A percentile compares a stretch with the other conserved stretches of the same genome.
phyloP scores from a whole-genome alignment of 139 green algal species.

The Chlorella vulgaris region DNA sequence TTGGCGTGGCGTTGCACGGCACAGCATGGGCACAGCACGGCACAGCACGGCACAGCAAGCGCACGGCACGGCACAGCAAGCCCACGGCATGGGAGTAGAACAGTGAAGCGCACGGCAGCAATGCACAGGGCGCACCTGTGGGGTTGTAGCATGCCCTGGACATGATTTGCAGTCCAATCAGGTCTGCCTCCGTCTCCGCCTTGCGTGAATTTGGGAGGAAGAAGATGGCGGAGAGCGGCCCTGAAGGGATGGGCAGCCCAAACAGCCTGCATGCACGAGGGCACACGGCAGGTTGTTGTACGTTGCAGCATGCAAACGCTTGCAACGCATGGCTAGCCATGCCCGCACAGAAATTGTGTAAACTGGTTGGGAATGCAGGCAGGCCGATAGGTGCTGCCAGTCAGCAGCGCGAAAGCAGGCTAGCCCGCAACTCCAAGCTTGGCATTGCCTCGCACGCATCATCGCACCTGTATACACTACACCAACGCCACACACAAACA shows the following conservation, averaged over 20 bases:
- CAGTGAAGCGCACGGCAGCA: background rate
- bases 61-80: no score
- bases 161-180: conserved; percentile 68
- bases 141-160: conserved; percentile 4
- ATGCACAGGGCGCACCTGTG: background rate
- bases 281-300: background rate
- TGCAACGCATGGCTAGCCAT: no score
- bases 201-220: conserved; percentile 71
- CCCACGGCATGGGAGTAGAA: no score
- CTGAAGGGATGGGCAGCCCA: conserved; percentile 54
- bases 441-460: no score
- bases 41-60: background rate
- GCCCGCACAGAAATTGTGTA: no score
- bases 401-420: no score
- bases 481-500: background rate
- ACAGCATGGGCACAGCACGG: background rate
- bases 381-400: no score
- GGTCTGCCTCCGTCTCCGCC: conserved; percentile 81
- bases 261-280: conserved; percentile 46
- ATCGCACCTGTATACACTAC: no score
- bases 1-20: no score
- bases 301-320: background rate
- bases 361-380: no score
- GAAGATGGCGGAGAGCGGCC: conserved; percentile 47
- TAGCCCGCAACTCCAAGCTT: no score